Conservation (phyloP, 371 early-diverging fungal species). For the Apophysomyces variabilis region DNA sequence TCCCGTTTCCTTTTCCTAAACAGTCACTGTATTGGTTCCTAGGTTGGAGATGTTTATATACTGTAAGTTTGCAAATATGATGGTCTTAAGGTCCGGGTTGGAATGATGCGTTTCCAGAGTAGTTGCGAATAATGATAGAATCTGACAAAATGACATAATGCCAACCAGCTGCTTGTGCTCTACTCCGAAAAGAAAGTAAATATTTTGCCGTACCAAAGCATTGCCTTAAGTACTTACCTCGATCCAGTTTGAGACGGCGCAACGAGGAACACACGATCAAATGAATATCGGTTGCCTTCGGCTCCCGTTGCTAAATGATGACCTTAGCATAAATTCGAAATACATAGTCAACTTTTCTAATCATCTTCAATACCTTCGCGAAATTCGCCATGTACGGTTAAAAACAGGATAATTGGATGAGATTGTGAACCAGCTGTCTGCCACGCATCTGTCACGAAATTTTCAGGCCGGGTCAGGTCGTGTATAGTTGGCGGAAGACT, state of each 20-base stretch:
- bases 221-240: slow-evolving; percentile 24
- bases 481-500: slow-evolving; percentile 57
- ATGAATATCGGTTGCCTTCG: slow-evolving; percentile 36
- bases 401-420: slow-evolving; percentile 42
- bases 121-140: slow-evolving; percentile 41
- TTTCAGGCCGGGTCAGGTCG: slow-evolving; percentile 42
- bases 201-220: background rate
- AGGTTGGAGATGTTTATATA: slow-evolving; percentile 4
- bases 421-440: slow-evolving; percentile 42
- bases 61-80: slow-evolving; percentile 2
- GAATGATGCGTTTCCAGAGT: slow-evolving; percentile 15
- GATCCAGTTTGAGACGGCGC: slow-evolving; percentile 60
- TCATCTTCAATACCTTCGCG: slow-evolving; percentile 35
- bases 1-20: background rate
- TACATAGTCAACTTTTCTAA: background rate
- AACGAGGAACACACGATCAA: slow-evolving; percentile 61
- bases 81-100: slow-evolving; percentile 8
- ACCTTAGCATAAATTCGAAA: background rate
- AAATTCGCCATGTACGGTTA: slow-evolving; percentile 62
- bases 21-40: background rate
- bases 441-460: slow-evolving; percentile 61
- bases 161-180: slow-evolving; percentile 58
- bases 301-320: slow-evolving; percentile 19
- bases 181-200: slow-evolving; percentile 11
- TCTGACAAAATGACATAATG: slow-evolving; percentile 59